Conservation (phyloP, 2,329 filamentous ascomycete species). For the Colletotrichum falcatum region DNA sequence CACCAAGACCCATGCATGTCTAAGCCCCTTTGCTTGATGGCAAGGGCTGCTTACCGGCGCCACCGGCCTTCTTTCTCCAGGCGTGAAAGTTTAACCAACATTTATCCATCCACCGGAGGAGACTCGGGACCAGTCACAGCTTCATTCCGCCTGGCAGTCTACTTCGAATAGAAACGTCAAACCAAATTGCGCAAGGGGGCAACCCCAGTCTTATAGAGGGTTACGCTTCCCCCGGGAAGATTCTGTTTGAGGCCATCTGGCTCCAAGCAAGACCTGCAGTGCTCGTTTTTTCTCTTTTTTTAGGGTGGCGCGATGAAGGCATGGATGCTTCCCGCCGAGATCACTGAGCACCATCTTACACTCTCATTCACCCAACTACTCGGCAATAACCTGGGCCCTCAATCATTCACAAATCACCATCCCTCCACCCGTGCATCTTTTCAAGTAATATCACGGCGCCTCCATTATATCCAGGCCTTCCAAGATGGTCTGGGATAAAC, state of each 20-base stretch:
- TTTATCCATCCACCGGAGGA: not conserved
- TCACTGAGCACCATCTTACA: not conserved
- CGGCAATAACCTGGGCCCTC: no score
- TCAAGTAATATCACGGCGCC: no score
- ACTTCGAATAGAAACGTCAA: not conserved
- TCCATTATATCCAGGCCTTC: no score
- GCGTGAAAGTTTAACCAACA: not conserved
- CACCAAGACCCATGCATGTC: not conserved
- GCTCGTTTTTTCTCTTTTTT: no score
- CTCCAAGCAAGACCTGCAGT: not conserved
- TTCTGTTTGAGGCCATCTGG: not conserved
- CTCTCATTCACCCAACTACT: no score
- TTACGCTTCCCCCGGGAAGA: not conserved
- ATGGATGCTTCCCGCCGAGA: conserved; percentile 11
- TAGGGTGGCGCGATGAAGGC: not conserved
- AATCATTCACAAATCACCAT: no score
- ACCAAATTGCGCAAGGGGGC: no score
- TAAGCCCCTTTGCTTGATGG: no score
- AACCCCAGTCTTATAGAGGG: not conserved
- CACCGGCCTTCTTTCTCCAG: not conserved
- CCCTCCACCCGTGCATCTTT: no score
- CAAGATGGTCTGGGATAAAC: no score
- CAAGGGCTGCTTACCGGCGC: not conserved
- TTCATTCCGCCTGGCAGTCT: not conserved
- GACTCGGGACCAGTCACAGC: not conserved